Evolutionary conservation across 192 early-diverging fungal species (phyloP), one percentile per base, ranked within the genome.

Genomic region (Coemansia sp.): DNA sequence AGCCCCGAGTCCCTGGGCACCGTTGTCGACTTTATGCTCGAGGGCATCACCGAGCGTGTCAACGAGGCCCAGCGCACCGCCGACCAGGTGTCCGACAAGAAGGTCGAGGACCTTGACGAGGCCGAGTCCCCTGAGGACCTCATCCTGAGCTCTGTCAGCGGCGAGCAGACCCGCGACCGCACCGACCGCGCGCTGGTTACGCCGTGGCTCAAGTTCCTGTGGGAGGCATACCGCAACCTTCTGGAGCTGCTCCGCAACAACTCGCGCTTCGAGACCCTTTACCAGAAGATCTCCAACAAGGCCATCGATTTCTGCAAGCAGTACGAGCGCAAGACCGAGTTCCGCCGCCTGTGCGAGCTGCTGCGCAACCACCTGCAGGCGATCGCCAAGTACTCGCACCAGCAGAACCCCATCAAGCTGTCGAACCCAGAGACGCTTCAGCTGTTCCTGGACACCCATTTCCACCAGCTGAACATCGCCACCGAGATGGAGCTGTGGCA

Each of bases 401-500:
- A 97, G 83, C 85, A 90, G 54, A 89, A 95, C 72, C 83, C 93
- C 20, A 90, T 99, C 72, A 95, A 98, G 82, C 77, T 99, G 67
- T 90, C 93, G 67, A 93, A 98, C 56, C 92, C 93, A 30, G 96
- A 98, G 60, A 94, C 94, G 0, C 85, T 99, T 29, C 94, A 98
- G 82, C 91, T 95, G 58, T 94, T 96, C 76, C 74, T 98, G 65
- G 97, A 98, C 68, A 90, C 91, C 49, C 91, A 95, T 53, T 99
- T 98, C 83, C 84, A 88, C 66, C 96, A 99, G 82, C 81, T 99
- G 14, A 93, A 97, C 63, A 94, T 89, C 39, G 95, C 96, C 42
- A 91, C 92, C 52, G 90, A 97, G 75, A 84, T 99, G 74, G 96
- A 99, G 80, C 84, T 97, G 68, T 99, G 96, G 96, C 97, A 99